Evolutionary conservation across 768 basidiomycete species (phyloP).

Genomic region (Cantharellus anzutake): DNA sequence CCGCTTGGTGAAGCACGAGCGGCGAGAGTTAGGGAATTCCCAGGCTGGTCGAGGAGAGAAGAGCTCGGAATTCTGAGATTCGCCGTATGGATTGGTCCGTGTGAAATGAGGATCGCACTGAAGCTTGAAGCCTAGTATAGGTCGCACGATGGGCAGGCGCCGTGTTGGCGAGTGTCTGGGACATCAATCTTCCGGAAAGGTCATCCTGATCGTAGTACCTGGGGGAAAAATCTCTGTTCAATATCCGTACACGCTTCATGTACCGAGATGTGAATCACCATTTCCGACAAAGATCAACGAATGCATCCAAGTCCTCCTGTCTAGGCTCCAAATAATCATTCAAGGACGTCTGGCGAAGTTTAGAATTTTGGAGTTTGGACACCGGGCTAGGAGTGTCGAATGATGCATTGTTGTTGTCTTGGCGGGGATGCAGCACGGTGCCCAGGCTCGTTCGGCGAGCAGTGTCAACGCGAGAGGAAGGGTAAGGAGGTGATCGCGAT

Average conservation of each 20-base stretch:
- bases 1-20: constrained; percentile 47
- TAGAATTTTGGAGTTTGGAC: too few species aligned
- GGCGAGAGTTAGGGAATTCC: constrained; percentile 60
- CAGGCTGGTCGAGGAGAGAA: constrained; percentile 62
- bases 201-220: constrained; percentile 81
- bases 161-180: constrained; percentile 59
- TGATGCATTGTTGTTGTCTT: background rate
- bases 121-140: constrained; percentile 71
- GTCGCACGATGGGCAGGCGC: constrained; percentile 73
- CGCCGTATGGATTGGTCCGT: constrained; percentile 56
- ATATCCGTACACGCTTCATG: background rate
- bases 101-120: constrained; percentile 72
- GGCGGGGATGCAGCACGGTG: background rate
- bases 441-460: constrained; percentile 19
- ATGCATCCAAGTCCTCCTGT: constrained; percentile 39
- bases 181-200: constrained; percentile 59
- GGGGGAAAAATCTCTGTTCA: constrained; percentile 1
- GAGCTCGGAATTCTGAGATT: constrained; percentile 72
- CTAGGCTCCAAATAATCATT: background rate
- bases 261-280: constrained; percentile 32
- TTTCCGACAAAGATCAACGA: constrained; percentile 56
- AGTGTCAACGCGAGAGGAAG: constrained; percentile 35
- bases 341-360: too few species aligned
- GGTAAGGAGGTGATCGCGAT: constrained; percentile 14
- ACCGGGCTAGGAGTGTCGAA: too few species aligned